Evolutionary conservation across 768 basidiomycete genomes (phyloP).

Genomic region (Mycena venus): DNA sequence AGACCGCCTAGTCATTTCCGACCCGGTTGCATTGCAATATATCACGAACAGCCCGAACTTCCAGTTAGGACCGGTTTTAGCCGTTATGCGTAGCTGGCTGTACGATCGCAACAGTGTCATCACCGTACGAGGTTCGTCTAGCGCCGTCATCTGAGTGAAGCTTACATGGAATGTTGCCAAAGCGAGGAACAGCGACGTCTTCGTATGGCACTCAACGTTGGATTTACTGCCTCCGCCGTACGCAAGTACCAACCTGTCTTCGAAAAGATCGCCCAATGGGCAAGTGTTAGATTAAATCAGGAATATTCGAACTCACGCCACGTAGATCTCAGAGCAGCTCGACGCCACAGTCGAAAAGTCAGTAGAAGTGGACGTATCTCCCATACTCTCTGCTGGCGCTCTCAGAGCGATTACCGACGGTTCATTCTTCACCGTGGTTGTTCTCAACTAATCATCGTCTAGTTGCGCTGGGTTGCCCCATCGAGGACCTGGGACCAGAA

Average conservation of each 20-base stretch:
- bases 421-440: background rate
- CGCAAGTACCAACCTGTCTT: slow-evolving; percentile 15
- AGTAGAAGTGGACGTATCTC: background rate
- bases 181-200: slow-evolving; percentile 8
- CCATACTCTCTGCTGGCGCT: slow-evolving; percentile 16
- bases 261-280: slow-evolving; percentile 3
- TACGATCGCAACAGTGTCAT: background rate
- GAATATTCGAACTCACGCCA: background rate
- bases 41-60: slow-evolving; percentile 10
- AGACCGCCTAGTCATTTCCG: slow-evolving; percentile 11
- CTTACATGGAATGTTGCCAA: background rate
- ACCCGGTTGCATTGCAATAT: slow-evolving; percentile 2
- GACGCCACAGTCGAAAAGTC: background rate
- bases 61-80: slow-evolving; percentile 4
- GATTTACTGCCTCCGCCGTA: slow-evolving; percentile 17
- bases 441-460: background rate
- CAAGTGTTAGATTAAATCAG: background rate
- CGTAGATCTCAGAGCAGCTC: slow-evolving; percentile 12
- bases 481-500: slow-evolving; percentile 1
- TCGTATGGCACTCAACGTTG: slow-evolving; percentile 6
- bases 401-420: slow-evolving; percentile 21
- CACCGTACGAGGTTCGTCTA: background rate
- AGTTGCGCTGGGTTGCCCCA: slow-evolving; percentile 20
- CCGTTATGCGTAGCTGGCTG: slow-evolving; percentile 14
- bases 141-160: background rate